These are phyloP conservation scores for Penicillium pulvis DNA, from an alignment of 495 filamentous ascomycete genomes.

Conservation along the genomic window DNA sequence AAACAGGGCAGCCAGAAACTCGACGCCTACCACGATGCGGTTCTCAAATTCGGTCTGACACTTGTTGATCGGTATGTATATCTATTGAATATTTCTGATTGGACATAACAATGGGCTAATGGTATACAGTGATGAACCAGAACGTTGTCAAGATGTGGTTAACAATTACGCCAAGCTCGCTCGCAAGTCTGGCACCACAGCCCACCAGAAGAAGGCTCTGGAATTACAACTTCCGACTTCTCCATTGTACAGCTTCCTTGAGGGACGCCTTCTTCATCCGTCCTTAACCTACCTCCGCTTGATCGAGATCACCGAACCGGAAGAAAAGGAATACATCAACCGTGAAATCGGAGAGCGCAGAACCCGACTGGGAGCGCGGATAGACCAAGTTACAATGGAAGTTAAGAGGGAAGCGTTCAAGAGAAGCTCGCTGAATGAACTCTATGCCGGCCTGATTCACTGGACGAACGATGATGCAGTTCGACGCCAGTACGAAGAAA, in stretches of 20 bases:
- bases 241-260: constrained; percentile 76
- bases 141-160: constrained; percentile 68
- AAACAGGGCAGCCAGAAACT: constrained; percentile 68
- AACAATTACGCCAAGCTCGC: constrained; percentile 77
- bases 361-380: constrained; percentile 81
- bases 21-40: constrained; percentile 71
- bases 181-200: constrained; percentile 67
- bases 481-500: constrained; percentile 85
- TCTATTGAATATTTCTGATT: no score
- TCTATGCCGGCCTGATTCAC: constrained; percentile 82
- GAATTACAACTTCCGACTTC: constrained; percentile 74
- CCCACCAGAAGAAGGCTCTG: constrained; percentile 72
- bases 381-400: constrained; percentile 79
- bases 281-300: constrained; percentile 78
- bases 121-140: not conserved
- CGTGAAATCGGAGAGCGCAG: constrained; percentile 85
- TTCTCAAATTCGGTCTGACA: constrained; percentile 70
- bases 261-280: constrained; percentile 82
- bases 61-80: constrained; percentile 63
- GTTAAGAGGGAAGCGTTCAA: constrained; percentile 83
- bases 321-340: constrained; percentile 91
- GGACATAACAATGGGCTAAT: not conserved
- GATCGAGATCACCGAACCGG: constrained; percentile 80
- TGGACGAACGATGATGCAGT: constrained; percentile 88
- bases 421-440: constrained; percentile 65